Percentiles rank a stretch among this genome's conserved stretches.
Evolutionary conservation across 1,284 basidiomycete species (phyloP).

Genomic region (Ceratobasidium papillatum): DNA sequence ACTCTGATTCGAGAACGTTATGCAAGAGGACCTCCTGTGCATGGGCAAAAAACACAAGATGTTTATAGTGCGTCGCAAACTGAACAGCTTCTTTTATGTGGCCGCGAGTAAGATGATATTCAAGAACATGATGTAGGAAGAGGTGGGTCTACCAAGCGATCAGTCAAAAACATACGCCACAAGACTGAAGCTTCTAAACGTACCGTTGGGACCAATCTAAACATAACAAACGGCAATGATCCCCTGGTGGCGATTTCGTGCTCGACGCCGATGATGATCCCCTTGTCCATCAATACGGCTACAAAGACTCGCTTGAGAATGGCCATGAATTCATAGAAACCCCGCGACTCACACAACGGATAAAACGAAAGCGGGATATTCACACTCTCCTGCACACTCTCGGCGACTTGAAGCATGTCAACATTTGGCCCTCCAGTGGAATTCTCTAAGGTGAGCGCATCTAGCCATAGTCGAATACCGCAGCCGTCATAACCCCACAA

Average conservation of each 20-base stretch:
- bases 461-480: constrained; percentile 92
- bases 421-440: constrained; percentile 50
- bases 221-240: constrained; percentile 90
- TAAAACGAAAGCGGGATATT: constrained; percentile 93
- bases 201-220: constrained; percentile 90
- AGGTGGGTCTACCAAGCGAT: constrained; percentile 75
- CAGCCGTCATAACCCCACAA: constrained; percentile 97
- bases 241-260: constrained; percentile 81
- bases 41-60: constrained; percentile 93
- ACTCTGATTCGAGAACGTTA: constrained; percentile 92
- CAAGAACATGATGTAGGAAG: constrained; percentile 92
- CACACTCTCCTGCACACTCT: constrained; percentile 89
- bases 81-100: constrained; percentile 82
- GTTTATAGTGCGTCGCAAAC: constrained; percentile 87
- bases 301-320: constrained; percentile 33
- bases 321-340: constrained; percentile 1
- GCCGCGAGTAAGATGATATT: constrained; percentile 78
- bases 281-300: constrained; percentile 98
- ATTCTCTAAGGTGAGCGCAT: constrained; percentile 87
- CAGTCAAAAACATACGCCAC: background rate
- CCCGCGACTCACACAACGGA: constrained; percentile 79
- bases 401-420: constrained; percentile 54
- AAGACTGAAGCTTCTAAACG: constrained; percentile 48
- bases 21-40: constrained; percentile 94
- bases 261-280: constrained; percentile 96